These are phyloP conservation scores for Golubevia pallescens DNA, from an alignment of 1,284 basidiomycete genomes.

Conservation along the genomic window DNA sequence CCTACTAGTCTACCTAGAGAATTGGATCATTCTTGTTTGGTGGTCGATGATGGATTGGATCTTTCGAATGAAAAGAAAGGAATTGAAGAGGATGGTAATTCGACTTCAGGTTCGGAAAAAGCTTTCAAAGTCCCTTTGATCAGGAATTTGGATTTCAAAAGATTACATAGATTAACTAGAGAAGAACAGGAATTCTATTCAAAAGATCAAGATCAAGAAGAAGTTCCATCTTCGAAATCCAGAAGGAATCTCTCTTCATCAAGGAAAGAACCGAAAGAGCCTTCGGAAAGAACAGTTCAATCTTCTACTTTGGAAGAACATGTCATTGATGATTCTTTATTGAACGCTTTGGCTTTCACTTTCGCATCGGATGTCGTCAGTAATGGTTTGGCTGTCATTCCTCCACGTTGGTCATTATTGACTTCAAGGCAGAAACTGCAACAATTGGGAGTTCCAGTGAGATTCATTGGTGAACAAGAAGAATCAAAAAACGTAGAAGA, in stretches of 20 bases:
- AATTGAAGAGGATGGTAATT: not conserved
- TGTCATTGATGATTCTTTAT: conserved; percentile 34
- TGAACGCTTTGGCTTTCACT: conserved; percentile 45
- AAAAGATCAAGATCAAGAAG: too few species aligned
- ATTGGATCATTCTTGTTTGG: conserved; percentile 50
- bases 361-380: conserved; percentile 42
- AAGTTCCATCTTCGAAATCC: too few species aligned
- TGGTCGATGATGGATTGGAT: conserved; percentile 33
- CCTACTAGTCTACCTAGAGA: conserved; percentile 29
- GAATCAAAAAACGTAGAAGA: not conserved
- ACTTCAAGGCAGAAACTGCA: conserved; percentile 30
- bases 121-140: not conserved
- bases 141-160: not conserved
- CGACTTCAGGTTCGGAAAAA: not conserved
- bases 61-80: not conserved
- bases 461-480: conserved; percentile 8
- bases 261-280: too few species aligned
- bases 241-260: too few species aligned
- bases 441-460: conserved; percentile 44
- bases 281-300: too few species aligned
- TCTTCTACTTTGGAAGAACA: conserved; percentile 2
- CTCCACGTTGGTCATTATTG: conserved; percentile 45
- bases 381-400: conserved; percentile 45
- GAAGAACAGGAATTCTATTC: too few species aligned
- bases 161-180: not conserved